These are phyloP conservation scores for Syzygium aromaticum DNA, from an alignment of 345 rosid species.

Conservation along the genomic window DNA sequence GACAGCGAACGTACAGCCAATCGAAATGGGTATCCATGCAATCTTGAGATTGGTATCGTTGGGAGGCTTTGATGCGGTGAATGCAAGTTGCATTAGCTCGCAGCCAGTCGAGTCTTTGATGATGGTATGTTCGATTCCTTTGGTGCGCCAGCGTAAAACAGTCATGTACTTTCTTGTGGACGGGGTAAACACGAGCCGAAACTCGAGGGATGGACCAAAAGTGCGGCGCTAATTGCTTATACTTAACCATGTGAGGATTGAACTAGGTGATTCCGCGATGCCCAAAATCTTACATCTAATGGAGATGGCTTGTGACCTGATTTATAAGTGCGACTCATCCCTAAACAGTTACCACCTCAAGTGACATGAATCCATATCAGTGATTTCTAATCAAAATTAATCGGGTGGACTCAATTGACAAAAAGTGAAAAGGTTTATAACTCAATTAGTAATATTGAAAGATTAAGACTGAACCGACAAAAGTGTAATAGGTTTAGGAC, in stretches of 20 bases:
- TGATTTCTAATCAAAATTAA: too few relatives aligned
- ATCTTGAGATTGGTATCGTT: background rate
- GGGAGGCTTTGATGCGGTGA: background rate
- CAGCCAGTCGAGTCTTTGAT: background rate
- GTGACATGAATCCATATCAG: background rate
- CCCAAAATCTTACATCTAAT: background rate
- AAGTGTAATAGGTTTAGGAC: fast-evolving
- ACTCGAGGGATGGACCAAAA: background rate
- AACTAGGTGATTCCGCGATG: background rate
- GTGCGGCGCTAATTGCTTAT: background rate
- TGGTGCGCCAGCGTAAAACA: background rate
- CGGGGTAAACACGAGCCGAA: background rate
- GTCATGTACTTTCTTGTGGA: background rate
- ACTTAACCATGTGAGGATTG: background rate
- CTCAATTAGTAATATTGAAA: too few relatives aligned
- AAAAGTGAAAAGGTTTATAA: too few relatives aligned
- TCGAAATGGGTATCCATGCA: background rate
- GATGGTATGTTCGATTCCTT: background rate
- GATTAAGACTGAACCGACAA: too few relatives aligned
- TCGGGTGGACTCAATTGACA: too few relatives aligned
- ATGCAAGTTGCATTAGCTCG: background rate
- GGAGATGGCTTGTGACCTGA: background rate
- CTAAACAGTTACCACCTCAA: background rate
- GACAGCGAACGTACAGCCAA: background rate
- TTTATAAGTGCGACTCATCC: background rate